phyloP scores from a whole-genome alignment of 768 basidiomycete genomes.

The Lactarius akahatsu region DNA sequence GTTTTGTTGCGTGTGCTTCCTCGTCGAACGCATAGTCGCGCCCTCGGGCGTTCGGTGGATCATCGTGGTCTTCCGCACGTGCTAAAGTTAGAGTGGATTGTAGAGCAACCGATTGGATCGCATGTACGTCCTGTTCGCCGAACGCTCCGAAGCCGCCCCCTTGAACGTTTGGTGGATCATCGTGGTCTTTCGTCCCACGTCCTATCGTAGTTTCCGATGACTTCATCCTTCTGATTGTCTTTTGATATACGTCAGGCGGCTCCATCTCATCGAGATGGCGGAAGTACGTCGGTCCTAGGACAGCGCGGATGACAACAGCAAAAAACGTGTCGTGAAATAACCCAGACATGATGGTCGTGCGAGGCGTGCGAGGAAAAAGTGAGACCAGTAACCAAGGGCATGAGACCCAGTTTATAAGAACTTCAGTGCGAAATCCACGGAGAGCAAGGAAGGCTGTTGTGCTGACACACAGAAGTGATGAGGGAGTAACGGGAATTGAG shows the following conservation, averaged over 20 bases:
- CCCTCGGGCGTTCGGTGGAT: constrained; percentile 5
- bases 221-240: constrained; percentile 1
- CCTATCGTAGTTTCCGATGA: constrained; percentile 13
- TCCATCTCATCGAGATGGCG: constrained; percentile 27
- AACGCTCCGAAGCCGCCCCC: not conserved
- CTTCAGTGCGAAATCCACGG: constrained; percentile 7
- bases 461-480: constrained; percentile 7
- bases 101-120: not conserved
- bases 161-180: constrained; percentile 7
- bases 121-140: constrained; percentile 6
- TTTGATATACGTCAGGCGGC: constrained; percentile 21
- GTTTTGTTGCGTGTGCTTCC: not conserved
- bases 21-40: not conserved
- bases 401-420: constrained; percentile 8
- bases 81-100: not conserved
- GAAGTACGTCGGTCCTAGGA: constrained; percentile 32
- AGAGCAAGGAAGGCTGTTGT: not conserved
- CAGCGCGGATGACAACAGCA: constrained; percentile 34
- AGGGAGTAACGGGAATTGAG: constrained; percentile 9
- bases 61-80: constrained; percentile 9
- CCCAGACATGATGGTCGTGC: constrained; percentile 21
- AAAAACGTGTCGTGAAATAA: constrained; percentile 36
- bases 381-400: too few relatives aligned
- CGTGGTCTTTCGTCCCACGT: constrained; percentile 3
- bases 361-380: not conserved